Evolutionary conservation across 768 basidiomycete genomes (phyloP), one percentile per base, ranked within the genome.

Genomic region (Kondoa malvinella): DNA sequence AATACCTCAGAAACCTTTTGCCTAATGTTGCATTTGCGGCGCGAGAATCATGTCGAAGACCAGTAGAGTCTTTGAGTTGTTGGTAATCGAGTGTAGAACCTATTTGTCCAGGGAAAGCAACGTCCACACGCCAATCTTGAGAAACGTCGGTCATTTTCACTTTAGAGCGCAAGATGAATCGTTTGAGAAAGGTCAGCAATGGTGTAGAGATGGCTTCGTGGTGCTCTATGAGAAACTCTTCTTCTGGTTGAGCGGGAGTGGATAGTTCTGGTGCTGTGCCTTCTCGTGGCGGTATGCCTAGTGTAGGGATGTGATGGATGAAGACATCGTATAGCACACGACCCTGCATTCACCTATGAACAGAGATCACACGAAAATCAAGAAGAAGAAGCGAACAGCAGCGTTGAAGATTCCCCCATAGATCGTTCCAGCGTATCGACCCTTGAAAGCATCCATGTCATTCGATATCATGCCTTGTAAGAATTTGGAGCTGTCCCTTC

Each of bases 251-350:
- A n/a, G n/a, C 4, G 70, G 57, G 67, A 65, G 64, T 21, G 71
- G 83, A 81, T 71, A 85, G 82, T 31, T 56, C 57, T 85, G 81
- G 0, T 81, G 76, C 60, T 83, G 79, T 14, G 83, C 77, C 75
- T 92, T 85, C 73, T 86, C 84, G 75, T 89, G 88, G 68, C 89
- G 76, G 59, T 89, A 77, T 75, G 86, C 89, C 77, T 50, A 76
- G 73, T 57, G 78, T 78, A 12, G 79, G 77, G 31, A 80, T 79
- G 16, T 86, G 84, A 76, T 89, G 88, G 70, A 95, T 80, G 77
- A 97, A 92, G 64, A 87, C 78, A 76, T 96, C 92, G 75, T 91
- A 86, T 59, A 95, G 79, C 32, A 97, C 84, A 75, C 92, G 83
- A 56, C 94, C 94, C 91, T 92, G 32, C 17, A 64, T 1, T 57